Evolutionary conservation across 148 eudicot genomes (phyloP), one percentile per base, ranked within the genome.

Genomic region (Arctostaphylos glauca): DNA sequence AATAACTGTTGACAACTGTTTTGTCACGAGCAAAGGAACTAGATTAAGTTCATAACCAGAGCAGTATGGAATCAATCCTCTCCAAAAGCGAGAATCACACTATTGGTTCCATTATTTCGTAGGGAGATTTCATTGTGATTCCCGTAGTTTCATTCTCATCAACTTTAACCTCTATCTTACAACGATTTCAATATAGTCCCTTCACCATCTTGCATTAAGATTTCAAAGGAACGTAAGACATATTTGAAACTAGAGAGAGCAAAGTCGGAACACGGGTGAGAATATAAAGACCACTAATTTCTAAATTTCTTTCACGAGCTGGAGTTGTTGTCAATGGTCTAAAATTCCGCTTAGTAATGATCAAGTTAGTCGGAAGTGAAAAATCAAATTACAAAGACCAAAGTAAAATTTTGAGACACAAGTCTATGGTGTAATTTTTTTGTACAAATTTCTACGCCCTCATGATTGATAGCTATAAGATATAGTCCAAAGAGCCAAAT

Each of bases 401-500:
- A 21, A 62, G 38, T 1, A 13, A 64, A 6, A 64, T 64, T 64
- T 21, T 41, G 5, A 14, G 9, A 9, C 23, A 9, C 9, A 38
- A 38, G 23, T 64, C 2, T 1, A 64, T 5, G 14, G 41, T 0
- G 70, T 64, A 23, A 66, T 23, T 23, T 66, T n/a, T 18, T 2
- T 9, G 21, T 62, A 6, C 73, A 64, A 60, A 21, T 46, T 64
- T 67, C 46, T 48, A 15, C 9, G 19, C 52, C 9, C 18, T 56
- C 81, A 47, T 80, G 81, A 80, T 80, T 21, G 72, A 23, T n/a
- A 3, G 44, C 23, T 47, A 60, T 79, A 64, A 13, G 21, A 23
- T n/a, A 80, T 21, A 1, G 47, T 55, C 43, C 19, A 62, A 48
- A 64, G 21, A 64, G 16, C 64, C 81, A n/a, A 60, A 60, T 44